Evolutionary conservation across 495 filamentous ascomycete genomes (phyloP), one percentile per base, ranked within the genome.

Genomic region (Aspergillus heteromorphus): DNA sequence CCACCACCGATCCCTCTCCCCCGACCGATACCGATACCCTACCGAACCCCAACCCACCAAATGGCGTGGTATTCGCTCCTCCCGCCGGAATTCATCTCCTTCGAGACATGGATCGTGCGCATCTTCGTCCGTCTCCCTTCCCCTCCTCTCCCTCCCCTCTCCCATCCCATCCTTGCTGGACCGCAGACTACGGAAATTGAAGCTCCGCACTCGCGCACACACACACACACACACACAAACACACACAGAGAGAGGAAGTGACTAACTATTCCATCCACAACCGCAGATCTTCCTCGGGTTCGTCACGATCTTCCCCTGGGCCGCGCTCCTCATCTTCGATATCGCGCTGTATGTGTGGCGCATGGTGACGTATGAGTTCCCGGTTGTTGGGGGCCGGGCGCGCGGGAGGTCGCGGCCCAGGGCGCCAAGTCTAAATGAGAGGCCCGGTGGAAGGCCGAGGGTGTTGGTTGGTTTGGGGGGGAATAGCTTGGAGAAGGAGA

Each of bases 61-160:
- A 87, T 87, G 85, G 75, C 79, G 25, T 82, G 79, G 75, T 85
- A 84, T 59, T 87, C 83, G 8, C 79, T 88, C 54, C 75, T 88
- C 36, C 85, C 85, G 14, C 61, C 69, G 1, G 65, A 78, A 45
- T 65, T 85, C 34, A 76, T 67, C 40, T 73, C 73, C 20, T 55
- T 88, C 31, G 87, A 89, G 62, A 79, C 73, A 49, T 89, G 86
- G 85, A 66, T 78, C 13, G 77, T 75, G 19, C 77, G 84, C 1
- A 59, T 84, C 38, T 89, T 89, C 57, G 87, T 87, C 75, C 55
- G 80, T 59, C n/a, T 56, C 53, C 45, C 9, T 14, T 38, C 45
- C 8, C 19, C 13, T 30, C 48, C 45, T 16, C 40, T 36, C 5
- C 27, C 8, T 38, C 27, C 31, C n/a, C n/a, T n/a, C n/a, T n/a